Evolutionary conservation across 2,329 filamentous ascomycete genomes (phyloP).

Genomic region (Ophiostoma sp.): DNA sequence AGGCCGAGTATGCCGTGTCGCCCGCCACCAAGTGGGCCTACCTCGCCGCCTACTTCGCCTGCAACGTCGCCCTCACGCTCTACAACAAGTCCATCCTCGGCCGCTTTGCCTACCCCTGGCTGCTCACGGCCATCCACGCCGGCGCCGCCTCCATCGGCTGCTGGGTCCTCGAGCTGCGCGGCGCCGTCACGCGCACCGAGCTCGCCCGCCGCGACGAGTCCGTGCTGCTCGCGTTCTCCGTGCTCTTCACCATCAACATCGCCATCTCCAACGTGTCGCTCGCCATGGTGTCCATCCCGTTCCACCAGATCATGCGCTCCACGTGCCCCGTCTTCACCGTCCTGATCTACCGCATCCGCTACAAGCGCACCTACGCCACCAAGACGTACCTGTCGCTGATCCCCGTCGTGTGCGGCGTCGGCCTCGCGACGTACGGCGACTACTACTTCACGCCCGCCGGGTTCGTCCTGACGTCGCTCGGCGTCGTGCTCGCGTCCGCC

Average conservation of each 20-base stretch:
- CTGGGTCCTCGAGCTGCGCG: slow-evolving; percentile 45
- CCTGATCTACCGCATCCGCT: slow-evolving; percentile 54
- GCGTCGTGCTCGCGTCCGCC: slow-evolving; percentile 49
- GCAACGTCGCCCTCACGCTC: slow-evolving; percentile 28
- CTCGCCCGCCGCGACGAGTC: slow-evolving; percentile 50
- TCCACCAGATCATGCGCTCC: slow-evolving; percentile 60
- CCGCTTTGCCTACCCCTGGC: slow-evolving; percentile 54
- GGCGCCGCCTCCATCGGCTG: slow-evolving; percentile 54
- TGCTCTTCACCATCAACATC: slow-evolving; percentile 29
- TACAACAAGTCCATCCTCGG: slow-evolving; percentile 29
- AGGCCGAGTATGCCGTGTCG: slow-evolving; percentile 29
- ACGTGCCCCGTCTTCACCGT: slow-evolving; percentile 58
- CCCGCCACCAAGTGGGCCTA: slow-evolving; percentile 28
- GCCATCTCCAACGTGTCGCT: slow-evolving; percentile 28
- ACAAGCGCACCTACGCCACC: slow-evolving; percentile 48
- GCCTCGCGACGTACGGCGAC: slow-evolving; percentile 56
- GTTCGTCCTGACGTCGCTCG: slow-evolving; percentile 50
- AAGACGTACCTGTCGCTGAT: slow-evolving; percentile 55
- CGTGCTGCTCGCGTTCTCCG: slow-evolving; percentile 52
- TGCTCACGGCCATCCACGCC: slow-evolving; percentile 54
- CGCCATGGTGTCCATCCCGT: slow-evolving; percentile 48
- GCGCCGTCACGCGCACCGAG: slow-evolving; percentile 48
- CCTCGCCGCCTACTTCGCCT: slow-evolving; percentile 29
- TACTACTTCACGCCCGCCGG: slow-evolving; percentile 57
- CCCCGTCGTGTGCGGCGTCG: slow-evolving; percentile 55